These are phyloP conservation scores for Euphrasia arctica DNA, from an alignment of 305 asterid genomes.

Conservation along the genomic window DNA sequence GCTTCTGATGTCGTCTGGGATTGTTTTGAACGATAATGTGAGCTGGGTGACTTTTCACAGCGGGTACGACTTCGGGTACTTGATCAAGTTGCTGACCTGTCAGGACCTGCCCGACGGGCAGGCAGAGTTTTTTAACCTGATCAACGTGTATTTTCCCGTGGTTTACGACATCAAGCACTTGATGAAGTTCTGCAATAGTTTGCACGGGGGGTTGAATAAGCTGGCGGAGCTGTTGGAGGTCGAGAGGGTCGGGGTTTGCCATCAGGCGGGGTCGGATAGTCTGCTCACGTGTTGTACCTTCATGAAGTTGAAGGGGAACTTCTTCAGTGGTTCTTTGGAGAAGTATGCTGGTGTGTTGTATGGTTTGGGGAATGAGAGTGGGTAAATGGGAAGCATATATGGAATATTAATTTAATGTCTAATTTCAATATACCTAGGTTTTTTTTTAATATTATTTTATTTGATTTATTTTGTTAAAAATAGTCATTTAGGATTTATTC, in stretches of 20 bases:
- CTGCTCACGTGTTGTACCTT: constrained; percentile 1
- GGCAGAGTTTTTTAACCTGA: not conserved
- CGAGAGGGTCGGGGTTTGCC: not conserved
- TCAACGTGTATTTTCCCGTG: constrained; percentile 1
- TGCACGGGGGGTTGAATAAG: constrained; percentile 1
- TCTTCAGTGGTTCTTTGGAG: not conserved
- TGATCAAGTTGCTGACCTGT: not conserved
- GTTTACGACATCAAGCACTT: not conserved
- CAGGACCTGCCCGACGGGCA: not conserved
- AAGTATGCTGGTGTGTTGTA: not conserved
- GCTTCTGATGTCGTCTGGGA: constrained; percentile 1
- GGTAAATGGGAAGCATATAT: not conserved
- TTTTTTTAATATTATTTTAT: no score
- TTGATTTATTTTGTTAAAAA: not conserved
- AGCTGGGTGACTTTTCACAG: not conserved
- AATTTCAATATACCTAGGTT: no score
- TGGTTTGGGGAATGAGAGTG: not conserved
- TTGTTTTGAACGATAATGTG: not conserved
- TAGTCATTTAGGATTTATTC: not conserved
- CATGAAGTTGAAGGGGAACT: not conserved
- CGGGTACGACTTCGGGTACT: not conserved
- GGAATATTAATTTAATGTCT: no score
- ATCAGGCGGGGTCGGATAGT: constrained; percentile 2
- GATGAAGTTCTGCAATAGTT: not conserved
- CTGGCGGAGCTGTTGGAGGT: constrained; percentile 1